These are phyloP conservation scores for Cryptosporidium ryanae DNA, from an alignment of 169 alveolate genomes.

Conservation along the genomic window DNA sequence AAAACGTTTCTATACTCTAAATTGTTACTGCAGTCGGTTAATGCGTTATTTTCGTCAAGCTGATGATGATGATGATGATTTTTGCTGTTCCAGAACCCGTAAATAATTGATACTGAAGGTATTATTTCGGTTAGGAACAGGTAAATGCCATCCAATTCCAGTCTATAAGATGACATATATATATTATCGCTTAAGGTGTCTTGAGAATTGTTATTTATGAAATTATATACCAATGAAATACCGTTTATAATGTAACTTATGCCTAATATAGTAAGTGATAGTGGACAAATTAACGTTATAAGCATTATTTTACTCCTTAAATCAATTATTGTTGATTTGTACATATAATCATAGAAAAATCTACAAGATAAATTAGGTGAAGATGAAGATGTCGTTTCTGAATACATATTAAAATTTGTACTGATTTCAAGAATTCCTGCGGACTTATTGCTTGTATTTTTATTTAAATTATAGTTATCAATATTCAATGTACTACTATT, in stretches of 20 bases:
- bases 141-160: constrained; percentile 23
- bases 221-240: neutral
- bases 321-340: constrained; percentile 16
- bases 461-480: neutral
- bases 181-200: neutral
- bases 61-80: neutral
- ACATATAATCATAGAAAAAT: neutral
- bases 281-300: constrained; percentile 50
- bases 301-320: constrained; percentile 34
- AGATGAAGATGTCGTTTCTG: too few relatives aligned
- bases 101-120: constrained; percentile 21
- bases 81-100: constrained; percentile 61
- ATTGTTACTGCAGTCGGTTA: neutral
- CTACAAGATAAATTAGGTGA: neutral
- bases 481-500: neutral
- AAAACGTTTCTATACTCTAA: neutral
- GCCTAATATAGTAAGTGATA: constrained; percentile 12
- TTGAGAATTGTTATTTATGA: neutral
- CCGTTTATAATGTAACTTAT: neutral
- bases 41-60: too few relatives aligned
- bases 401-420: too few relatives aligned
- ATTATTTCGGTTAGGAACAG: neutral
- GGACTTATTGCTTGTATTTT: neutral
- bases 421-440: neutral
- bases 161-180: neutral